Base-by-base conservation (phyloP, 23 red algal genomes). In the Gracilaria gracilis region DNA sequence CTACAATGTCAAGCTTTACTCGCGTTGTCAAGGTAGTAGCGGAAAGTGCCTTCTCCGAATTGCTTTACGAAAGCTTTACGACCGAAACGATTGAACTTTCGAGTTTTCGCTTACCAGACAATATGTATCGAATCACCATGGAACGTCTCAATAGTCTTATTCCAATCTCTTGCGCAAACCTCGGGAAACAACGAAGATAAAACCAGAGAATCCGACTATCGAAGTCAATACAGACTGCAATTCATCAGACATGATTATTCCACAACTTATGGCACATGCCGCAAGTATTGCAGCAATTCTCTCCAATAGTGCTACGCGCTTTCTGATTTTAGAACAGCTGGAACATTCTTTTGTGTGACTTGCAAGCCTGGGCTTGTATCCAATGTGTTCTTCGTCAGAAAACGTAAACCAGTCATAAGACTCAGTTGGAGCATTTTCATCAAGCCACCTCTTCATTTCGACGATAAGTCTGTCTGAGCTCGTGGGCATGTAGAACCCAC, bases 391-490 rank as follows among this genome's bases (percentile, higher is more conserved):
- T 0, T 77, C 72, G 8, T 37, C 42, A 13, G 0, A 23, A 37
- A 77, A 77, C 38, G 39, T 51, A 51, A 77, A 77, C 72, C 72
- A 77, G 12, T 25, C 3, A 28, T 42, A 77, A 14, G 72, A 27
- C 0, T 72, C 4, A 67, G 29, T 24, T n/a, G 82, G 82, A 67
- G 82, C 74, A 46, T 91, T 20, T 14, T 82, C 48, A 1, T 82
- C 37, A 28, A 91, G 61, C 87, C 87, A 91, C 34, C 61, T 67
- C 5, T 44, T 67, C 87, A 91, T 54, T 71, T 80, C 87, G 15
- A 70, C 75, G 40, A 91, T 57, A 82, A 80, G 79, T 35, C 75
- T 47, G 39, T 91, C 87, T 29, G 87, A 67, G 20, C 16, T 66
- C 13, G 87, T 81, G 0, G 87, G 87, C 87, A 91, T 82, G 32